These are phyloP conservation scores for Ambispora gerdemannii DNA, from an alignment of 192 early-diverging fungal genomes.

Conservation along the genomic window DNA sequence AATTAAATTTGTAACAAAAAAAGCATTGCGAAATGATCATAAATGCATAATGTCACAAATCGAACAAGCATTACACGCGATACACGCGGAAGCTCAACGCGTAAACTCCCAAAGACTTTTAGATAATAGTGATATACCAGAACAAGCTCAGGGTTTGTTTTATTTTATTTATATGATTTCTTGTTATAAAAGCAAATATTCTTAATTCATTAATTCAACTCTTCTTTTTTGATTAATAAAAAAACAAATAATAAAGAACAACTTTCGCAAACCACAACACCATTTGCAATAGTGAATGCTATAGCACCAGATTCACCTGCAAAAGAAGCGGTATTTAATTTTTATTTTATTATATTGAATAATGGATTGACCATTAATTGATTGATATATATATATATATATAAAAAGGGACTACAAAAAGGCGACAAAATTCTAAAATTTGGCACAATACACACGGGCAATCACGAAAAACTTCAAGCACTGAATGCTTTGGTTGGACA, in stretches of 20 bases:
- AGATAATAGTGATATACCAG: too few species aligned
- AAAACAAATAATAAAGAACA: too few species aligned
- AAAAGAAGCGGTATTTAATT: slow-evolving; percentile 39
- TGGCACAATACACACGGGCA: slow-evolving; percentile 38
- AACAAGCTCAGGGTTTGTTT: too few species aligned
- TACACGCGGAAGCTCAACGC: slow-evolving; percentile 45
- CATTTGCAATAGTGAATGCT: slow-evolving; percentile 54
- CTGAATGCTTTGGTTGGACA: slow-evolving; percentile 39
- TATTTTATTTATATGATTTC: too few species aligned
- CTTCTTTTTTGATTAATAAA: too few species aligned
- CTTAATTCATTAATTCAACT: too few species aligned
- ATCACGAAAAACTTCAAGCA: slow-evolving; percentile 38
- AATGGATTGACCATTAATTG: neutral
- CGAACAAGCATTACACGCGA: slow-evolving; percentile 43
- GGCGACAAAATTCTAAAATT: slow-evolving; percentile 47
- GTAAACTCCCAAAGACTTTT: slow-evolving; percentile 15
- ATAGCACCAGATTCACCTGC: slow-evolving; percentile 60
- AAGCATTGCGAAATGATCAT: slow-evolving; percentile 50
- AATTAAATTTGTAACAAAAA: neutral
- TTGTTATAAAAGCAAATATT: too few species aligned
- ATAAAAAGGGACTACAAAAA: slow-evolving; percentile 44
- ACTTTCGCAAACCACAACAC: neutral
- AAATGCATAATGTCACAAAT: slow-evolving; percentile 51
- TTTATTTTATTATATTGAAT: neutral
- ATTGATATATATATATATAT: neutral